Conservation (phyloP, 768 basidiomycete species). For the Boletus pseudopeckii region DNA sequence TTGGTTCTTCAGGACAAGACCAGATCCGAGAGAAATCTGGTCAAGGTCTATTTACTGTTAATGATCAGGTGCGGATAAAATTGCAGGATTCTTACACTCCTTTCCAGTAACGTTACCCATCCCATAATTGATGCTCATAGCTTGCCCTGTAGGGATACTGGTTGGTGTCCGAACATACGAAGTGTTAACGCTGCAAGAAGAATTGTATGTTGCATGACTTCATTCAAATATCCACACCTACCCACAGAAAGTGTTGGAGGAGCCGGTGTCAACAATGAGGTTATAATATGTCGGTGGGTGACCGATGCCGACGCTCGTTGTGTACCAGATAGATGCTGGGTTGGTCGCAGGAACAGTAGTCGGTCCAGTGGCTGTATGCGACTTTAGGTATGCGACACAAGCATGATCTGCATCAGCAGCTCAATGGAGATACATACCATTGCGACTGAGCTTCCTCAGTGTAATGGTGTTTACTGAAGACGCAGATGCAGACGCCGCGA, state of each 20-base stretch:
- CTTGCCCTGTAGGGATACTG: conserved; percentile 21
- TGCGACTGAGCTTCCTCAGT: conserved; percentile 11
- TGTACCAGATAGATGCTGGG: conserved; percentile 15
- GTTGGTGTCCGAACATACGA: conserved; percentile 20
- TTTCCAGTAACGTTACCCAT: conserved; percentile 26
- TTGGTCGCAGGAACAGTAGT: conserved; percentile 16
- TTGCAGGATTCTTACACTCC: conserved; percentile 27
- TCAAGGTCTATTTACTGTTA: conserved; percentile 16
- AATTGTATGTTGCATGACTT: neutral
- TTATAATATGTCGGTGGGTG: no score
- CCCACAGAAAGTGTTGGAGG: no score
- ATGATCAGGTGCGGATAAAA: neutral
- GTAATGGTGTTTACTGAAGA: conserved; percentile 5
- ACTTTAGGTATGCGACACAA: conserved; percentile 10
- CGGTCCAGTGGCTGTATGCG: neutral
- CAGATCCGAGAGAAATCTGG: conserved; percentile 18
- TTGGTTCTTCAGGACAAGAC: no score
- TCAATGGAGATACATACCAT: conserved; percentile 16
- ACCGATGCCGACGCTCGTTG: conserved; percentile 14
- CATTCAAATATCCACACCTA: neutral
- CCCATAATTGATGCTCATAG: conserved; percentile 7
- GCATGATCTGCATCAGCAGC: conserved; percentile 18
- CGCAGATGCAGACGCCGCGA: conserved; percentile 8
- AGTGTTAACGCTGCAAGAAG: conserved; percentile 14
- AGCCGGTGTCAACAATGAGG: no score